Base-by-base conservation (phyloP, 2,329 filamentous ascomycete species). In the Helicocarpus griseus region DNA sequence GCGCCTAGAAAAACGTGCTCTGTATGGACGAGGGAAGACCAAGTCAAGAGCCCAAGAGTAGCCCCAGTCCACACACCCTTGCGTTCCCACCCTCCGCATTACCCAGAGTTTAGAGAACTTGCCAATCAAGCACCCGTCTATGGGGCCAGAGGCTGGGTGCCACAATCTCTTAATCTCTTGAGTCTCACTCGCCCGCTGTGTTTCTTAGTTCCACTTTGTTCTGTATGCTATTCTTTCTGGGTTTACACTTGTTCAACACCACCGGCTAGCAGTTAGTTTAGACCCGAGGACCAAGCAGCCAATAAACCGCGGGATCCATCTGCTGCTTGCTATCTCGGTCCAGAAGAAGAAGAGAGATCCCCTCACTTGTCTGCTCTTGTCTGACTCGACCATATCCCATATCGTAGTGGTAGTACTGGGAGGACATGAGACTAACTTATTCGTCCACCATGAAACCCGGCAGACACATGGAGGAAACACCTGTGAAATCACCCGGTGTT, bases 1-100 rank as follows among this genome's bases (percentile, higher is more conserved):
- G n/a, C n/a, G n/a, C n/a, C n/a, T n/a, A n/a, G n/a, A n/a, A n/a
- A n/a, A n/a, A n/a, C n/a, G n/a, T 4, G 9, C 5, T 17, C n/a
- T 38, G 36, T 9, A 8, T 38, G 36, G 8, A 2, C 11, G 5
- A 2, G 21, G 17, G 36, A 38, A 9, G 13, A 8, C 31, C 9
- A 35, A 14, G 31, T 11, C n/a, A 14, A 40, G 38, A 4, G n/a
- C n/a, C n/a, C n/a, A n/a, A n/a, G n/a, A n/a, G n/a, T n/a, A n/a
- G n/a, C n/a, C n/a, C n/a, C n/a, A n/a, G n/a, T 17, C 38, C 31
- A 46, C 19, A 14, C 44, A 19, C 14, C 26, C 28, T 29, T 46
- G 26, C 44, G n/a, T 22, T 31, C n/a, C n/a, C 44, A 44, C 9
- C 44, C 44, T 46, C 44, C 44, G 44, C 28, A 46, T 46, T 46